Conservation (phyloP, 129 eudicot species). For the Dittrichia graveolens region DNA sequence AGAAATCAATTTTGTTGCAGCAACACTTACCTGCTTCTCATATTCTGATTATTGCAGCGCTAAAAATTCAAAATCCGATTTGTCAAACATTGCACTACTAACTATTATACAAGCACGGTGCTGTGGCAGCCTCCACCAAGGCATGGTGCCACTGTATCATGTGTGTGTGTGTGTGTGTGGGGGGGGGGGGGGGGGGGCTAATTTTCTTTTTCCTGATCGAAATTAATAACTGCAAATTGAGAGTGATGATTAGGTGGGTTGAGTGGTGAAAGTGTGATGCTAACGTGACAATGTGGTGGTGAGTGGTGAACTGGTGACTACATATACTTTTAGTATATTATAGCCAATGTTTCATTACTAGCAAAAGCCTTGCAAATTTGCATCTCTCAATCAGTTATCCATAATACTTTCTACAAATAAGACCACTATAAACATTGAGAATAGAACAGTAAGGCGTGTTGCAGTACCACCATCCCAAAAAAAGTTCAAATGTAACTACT, state of each 20-base stretch:
- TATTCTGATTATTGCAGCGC: neutral
- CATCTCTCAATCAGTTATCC: neutral
- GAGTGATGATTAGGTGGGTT: no score
- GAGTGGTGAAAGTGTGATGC: no score
- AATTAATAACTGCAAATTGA: no score
- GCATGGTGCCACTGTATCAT: no score
- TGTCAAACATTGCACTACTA: neutral
- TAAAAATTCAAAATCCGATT: neutral
- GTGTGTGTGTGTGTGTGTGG: no score
- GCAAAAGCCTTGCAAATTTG: neutral
- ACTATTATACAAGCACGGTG: neutral
- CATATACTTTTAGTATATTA: neutral
- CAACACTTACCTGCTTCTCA: neutral
- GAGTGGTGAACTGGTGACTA: no score
- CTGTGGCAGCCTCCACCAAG: no score
- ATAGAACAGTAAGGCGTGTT: neutral
- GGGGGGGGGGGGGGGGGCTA: no score
- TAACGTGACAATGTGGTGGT: no score
- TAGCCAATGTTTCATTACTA: slow-evolving; percentile 1
- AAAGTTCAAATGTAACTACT: neutral
- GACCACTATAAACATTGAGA: neutral
- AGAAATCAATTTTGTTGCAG: neutral
- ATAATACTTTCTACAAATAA: neutral
- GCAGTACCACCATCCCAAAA: neutral
- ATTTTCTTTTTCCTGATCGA: no score